Base-by-base conservation (phyloP, 1,139 yeast species). In the Taphrina sp. region DNA sequence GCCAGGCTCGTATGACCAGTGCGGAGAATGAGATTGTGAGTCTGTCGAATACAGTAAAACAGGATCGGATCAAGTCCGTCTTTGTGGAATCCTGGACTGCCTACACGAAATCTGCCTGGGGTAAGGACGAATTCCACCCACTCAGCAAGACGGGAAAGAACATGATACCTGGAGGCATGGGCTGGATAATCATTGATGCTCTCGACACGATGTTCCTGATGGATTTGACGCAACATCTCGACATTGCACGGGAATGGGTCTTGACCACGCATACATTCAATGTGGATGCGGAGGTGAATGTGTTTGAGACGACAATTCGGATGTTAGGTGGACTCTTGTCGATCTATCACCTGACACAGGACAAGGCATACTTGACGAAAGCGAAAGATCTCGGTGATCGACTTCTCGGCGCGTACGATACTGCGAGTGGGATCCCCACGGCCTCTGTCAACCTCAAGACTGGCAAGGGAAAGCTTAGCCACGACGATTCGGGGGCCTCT, bases 181-280 rank as follows among this genome's bases (percentile, higher is more conserved):
- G 98, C 1, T 90, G 96, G 96, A 86, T 90, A 69, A 83, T 90
- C 64, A 95, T 90, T 5, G 97, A 90, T 68, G 77, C 95, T 1
- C 70, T 92, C 56, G 97, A 92, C 66, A 86, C 96, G 0, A 71
- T 90, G 74, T 76, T 81, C 73, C 64, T 90, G 28, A 89, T 90
- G 96, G 89, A 80, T 31, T 78, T 88, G 52, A 72, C 77, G 7
- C 81, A 79, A 19, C 88, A 86, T 64, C 74, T 86, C 38, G 70
- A 69, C 28, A 74, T 79, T 42, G 94, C 95, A 5, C 77, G 79
- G 59, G 67, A 77, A 2, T 92, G 96, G 96, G 84, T 90, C 54
- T 75, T 76, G 56, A 73, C 80, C 51, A 80, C 76, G 43, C 69
- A 83, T 51, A 67, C 69, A 36, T 83, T 80, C 62, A 79, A 81